Evolutionary conservation across 768 basidiomycete genomes (phyloP).

Genomic region (Kwoniella botswanensis): DNA sequence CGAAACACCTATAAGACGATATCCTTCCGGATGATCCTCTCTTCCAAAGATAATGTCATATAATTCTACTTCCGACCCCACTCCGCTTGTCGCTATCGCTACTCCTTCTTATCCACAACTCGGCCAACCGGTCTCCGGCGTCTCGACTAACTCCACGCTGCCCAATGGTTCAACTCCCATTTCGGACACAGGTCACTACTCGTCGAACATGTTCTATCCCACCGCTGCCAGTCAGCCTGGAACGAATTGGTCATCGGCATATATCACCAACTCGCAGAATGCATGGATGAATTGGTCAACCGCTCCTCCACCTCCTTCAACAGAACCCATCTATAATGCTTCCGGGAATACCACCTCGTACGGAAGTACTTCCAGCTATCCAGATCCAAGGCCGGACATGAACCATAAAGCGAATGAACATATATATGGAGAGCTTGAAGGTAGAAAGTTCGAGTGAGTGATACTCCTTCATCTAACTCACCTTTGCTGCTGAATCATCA

Average conservation of each 20-base stretch:
- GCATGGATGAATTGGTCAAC: constrained; percentile 13
- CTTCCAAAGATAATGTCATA: too few relatives aligned
- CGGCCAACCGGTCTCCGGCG: not conserved
- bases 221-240: too few relatives aligned
- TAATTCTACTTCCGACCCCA: too few relatives aligned
- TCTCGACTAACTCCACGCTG: not conserved
- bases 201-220: not conserved
- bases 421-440: not conserved
- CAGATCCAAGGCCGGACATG: too few relatives aligned
- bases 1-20: too few relatives aligned
- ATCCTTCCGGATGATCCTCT: too few relatives aligned
- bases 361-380: not conserved
- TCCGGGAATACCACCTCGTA: not conserved
- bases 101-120: not conserved
- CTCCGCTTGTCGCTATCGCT: too few relatives aligned
- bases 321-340: not conserved
- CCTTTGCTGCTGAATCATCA: not conserved
- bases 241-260: not conserved
- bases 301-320: not conserved
- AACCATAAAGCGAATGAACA: too few relatives aligned
- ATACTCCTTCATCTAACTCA: not conserved
- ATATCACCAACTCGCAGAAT: constrained; percentile 7
- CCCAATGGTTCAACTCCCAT: not conserved
- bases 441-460: constrained; percentile 13
- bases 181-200: too few relatives aligned